A percentile compares a stretch with the other conserved stretches of the same genome.
Evolutionary conservation across 805 yeast genomes (phyloP).

Genomic region (Barnettozyma populi): DNA sequence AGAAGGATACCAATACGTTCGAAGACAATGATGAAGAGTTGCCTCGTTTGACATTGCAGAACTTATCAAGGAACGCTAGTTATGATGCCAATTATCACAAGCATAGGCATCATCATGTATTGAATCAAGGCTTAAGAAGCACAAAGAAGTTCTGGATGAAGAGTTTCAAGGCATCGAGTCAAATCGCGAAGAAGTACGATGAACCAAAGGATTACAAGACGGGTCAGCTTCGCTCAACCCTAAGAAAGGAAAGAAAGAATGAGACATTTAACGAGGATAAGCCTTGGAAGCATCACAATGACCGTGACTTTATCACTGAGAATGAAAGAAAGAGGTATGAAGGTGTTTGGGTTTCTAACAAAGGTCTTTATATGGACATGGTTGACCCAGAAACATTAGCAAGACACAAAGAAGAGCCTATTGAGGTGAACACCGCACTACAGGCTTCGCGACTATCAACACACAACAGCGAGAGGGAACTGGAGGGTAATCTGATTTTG

Average conservation of each 20-base stretch:
- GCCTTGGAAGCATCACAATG: slow-evolving; percentile 89
- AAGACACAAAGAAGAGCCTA: slow-evolving; percentile 13
- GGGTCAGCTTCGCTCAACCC: slow-evolving; percentile 23
- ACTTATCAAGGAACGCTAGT: slow-evolving; percentile 1
- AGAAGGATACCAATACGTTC: not conserved
- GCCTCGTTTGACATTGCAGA: slow-evolving; percentile 17
- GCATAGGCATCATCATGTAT: not conserved
- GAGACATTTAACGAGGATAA: slow-evolving; percentile 73
- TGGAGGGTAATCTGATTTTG: slow-evolving; percentile 26
- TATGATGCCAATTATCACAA: slow-evolving; percentile 3
- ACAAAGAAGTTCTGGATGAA: slow-evolving; percentile 23
- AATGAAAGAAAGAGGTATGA: slow-evolving; percentile 85
- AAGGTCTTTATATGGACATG: slow-evolving; percentile 50
- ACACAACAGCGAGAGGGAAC: slow-evolving; percentile 22
- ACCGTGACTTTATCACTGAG: slow-evolving; percentile 44
- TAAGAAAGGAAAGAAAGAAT: slow-evolving; percentile 23
- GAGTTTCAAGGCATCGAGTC: slow-evolving; percentile 15
- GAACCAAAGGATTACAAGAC: slow-evolving; percentile 10
- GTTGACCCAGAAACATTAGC: slow-evolving; percentile 16
- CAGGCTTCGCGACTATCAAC: slow-evolving; percentile 24
- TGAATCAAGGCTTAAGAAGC: slow-evolving; percentile 16
- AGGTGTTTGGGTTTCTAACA: slow-evolving; percentile 90
- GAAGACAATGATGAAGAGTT: slow-evolving; percentile 11
- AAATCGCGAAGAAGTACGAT: not conserved
- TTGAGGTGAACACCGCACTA: slow-evolving; percentile 20